phyloP scores from a whole-genome alignment of 2,329 filamentous ascomycete genomes.

The Fusarium nelsonii region DNA sequence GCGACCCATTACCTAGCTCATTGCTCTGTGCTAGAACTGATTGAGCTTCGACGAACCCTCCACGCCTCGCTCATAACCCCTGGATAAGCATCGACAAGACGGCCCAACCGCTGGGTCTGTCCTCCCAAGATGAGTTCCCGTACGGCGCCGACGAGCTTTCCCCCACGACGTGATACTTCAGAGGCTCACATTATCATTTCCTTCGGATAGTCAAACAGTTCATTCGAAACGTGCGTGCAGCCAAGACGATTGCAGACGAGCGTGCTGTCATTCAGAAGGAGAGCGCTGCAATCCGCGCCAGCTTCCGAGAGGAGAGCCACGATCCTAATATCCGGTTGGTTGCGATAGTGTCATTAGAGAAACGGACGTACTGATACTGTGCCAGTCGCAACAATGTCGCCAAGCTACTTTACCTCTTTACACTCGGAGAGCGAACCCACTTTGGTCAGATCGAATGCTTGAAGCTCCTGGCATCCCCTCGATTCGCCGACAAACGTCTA shows the following conservation, averaged over 20 bases:
- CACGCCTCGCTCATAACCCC: constrained; percentile 36
- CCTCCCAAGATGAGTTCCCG: constrained; percentile 57
- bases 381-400: constrained; percentile 96
- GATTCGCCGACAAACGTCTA: constrained; percentile 96
- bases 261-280: constrained; percentile 98
- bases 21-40: constrained; percentile 37
- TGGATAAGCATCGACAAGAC: constrained; percentile 48
- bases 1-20: constrained; percentile 15
- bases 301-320: constrained; percentile 96
- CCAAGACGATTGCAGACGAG: constrained; percentile 99
- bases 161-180: constrained; percentile 10
- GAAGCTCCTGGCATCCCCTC: constrained; percentile 94
- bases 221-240: constrained; percentile 97
- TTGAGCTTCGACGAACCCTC: constrained; percentile 39
- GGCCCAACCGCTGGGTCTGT: constrained; percentile 51
- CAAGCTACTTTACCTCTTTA: constrained; percentile 98
- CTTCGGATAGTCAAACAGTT: constrained; percentile 89
- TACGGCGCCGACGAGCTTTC: constrained; percentile 44
- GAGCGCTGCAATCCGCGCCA: constrained; percentile 96
- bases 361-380: constrained; percentile 32
- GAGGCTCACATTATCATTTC: constrained; percentile 29
- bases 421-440: constrained; percentile 94
- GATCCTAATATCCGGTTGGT: constrained; percentile 89
- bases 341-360: not conserved
- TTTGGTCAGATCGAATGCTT: constrained; percentile 99